These are phyloP conservation scores for Arthrobotrys entomopaga DNA, from an alignment of 2,329 filamentous ascomycete species.

Conservation along the genomic window DNA sequence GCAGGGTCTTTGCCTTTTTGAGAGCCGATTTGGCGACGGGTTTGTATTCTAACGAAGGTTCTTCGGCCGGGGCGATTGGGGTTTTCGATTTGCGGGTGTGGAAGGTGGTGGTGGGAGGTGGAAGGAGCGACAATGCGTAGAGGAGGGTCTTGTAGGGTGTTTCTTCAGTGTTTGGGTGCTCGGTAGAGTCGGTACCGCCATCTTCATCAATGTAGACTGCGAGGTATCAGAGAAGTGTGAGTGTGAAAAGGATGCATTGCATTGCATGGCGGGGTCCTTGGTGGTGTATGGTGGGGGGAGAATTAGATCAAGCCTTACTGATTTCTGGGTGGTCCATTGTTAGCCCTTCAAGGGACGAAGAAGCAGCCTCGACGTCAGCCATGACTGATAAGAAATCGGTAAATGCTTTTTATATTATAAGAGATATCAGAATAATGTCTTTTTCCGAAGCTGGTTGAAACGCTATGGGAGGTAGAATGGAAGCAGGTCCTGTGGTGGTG, in stretches of 20 bases:
- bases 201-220: conserved; percentile 82
- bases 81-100: conserved; percentile 58
- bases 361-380: conserved; percentile 35
- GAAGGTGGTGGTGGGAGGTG: conserved; percentile 64
- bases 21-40: conserved; percentile 72
- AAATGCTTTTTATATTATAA: background rate
- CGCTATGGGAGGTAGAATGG: conserved; percentile 16
- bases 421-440: background rate
- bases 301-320: conserved; percentile 24
- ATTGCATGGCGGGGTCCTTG: background rate
- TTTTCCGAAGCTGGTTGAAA: background rate
- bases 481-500: background rate
- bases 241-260: background rate
- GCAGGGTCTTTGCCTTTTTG: conserved; percentile 78
- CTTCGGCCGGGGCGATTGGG: conserved; percentile 65
- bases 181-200: conserved; percentile 74
- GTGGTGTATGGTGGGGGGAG: conserved; percentile 8
- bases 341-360: conserved; percentile 47
- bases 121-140: conserved; percentile 71
- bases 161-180: conserved; percentile 74
- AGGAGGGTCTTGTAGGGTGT: conserved; percentile 84
- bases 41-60: conserved; percentile 72
- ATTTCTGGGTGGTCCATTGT: conserved; percentile 42
- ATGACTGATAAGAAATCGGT: conserved; percentile 14
- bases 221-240: background rate